Conservation (phyloP, 2,329 filamentous ascomycete species). For the Aspergillus terreus region DNA sequence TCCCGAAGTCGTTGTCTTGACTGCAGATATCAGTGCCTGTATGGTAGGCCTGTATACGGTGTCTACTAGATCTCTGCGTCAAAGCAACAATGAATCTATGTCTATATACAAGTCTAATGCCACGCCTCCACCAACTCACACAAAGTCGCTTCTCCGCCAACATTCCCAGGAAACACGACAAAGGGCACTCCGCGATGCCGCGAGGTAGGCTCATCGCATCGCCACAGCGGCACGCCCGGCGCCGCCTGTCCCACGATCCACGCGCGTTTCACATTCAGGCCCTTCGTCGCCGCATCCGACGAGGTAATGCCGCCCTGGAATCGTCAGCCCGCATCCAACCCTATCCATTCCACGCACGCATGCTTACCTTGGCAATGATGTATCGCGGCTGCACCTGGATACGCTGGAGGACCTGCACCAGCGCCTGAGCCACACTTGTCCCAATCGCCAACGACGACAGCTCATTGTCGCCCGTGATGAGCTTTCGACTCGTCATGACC, state of each 20-base stretch:
- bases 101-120: conserved; percentile 14
- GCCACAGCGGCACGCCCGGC: conserved; percentile 57
- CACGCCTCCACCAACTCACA: conserved; percentile 45
- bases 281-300: conserved; percentile 57
- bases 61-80: no score
- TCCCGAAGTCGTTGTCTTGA: no score
- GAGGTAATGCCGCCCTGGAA: conserved; percentile 55
- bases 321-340: neutral
- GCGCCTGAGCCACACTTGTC: conserved; percentile 46
- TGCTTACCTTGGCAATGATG: conserved; percentile 51
- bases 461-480: conserved; percentile 50
- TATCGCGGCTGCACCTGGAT: conserved; percentile 52
- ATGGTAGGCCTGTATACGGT: no score
- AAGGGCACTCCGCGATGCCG: conserved; percentile 53
- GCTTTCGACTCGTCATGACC: conserved; percentile 56
- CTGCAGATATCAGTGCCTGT: no score
- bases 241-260: conserved; percentile 56
- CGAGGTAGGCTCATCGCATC: conserved; percentile 51
- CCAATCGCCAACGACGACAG: conserved; percentile 54
- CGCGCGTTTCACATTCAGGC: conserved; percentile 52
- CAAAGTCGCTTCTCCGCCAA: conserved; percentile 49
- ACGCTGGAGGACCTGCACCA: conserved; percentile 49
- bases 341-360: neutral
- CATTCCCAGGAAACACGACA: conserved; percentile 58
- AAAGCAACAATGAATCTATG: no score